Evolutionary conservation across 1,139 yeast genomes (phyloP).

Genomic region (Lodderomyces metapsilosis): DNA sequence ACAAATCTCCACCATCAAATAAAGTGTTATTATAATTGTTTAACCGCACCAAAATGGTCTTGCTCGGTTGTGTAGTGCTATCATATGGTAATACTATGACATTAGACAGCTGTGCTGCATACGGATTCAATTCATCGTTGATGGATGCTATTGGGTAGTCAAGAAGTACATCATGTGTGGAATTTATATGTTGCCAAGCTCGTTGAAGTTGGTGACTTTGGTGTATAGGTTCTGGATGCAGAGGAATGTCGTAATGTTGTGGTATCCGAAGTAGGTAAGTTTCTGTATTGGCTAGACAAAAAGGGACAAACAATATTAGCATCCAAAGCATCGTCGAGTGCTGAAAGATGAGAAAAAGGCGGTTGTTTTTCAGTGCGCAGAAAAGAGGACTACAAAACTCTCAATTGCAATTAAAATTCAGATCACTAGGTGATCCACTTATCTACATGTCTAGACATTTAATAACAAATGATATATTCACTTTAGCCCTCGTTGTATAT

Average conservation of each 20-base stretch:
- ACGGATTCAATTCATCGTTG: too few species aligned
- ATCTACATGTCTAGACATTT: too few species aligned
- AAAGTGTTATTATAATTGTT: conserved; percentile 34
- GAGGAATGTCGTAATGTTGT: conserved; percentile 34
- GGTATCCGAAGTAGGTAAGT: conserved; percentile 33
- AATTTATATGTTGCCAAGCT: conserved; percentile 19
- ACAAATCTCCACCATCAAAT: conserved; percentile 29
- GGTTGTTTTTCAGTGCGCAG: too few species aligned
- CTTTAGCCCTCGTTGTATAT: too few species aligned
- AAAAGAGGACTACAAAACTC: too few species aligned
- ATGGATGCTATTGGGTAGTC: conserved; percentile 32
- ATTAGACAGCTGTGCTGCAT: too few species aligned
- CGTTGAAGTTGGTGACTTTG: conserved; percentile 4
- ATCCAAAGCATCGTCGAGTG: background rate
- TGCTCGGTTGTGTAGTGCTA: conserved; percentile 14
- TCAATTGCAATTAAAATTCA: too few species aligned
- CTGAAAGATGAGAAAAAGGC: background rate
- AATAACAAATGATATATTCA: too few species aligned
- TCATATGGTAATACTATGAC: conserved; percentile 16
- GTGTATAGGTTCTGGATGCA: conserved; percentile 16
- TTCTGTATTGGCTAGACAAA: conserved; percentile 38
- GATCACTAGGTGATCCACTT: too few species aligned
- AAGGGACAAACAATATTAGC: conserved; percentile 2
- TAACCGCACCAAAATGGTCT: conserved; percentile 28
- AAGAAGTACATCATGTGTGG: conserved; percentile 24